Evolutionary conservation across 2,329 filamentous ascomycete genomes (phyloP).

Genomic region (Ophiostoma himal-ulmi): DNA sequence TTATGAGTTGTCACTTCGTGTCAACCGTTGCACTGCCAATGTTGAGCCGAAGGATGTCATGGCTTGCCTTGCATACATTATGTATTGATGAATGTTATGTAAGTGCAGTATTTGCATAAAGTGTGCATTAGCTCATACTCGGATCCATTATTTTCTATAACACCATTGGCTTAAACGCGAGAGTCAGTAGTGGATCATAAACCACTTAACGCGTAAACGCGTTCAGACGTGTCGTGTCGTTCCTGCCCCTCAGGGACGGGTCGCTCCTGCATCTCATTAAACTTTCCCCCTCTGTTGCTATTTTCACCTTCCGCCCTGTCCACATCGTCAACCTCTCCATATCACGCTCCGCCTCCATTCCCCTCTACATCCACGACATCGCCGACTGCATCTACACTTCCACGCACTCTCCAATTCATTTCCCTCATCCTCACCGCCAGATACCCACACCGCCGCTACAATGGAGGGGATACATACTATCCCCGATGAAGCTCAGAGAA

Average conservation of each 20-base stretch:
- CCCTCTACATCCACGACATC: background rate
- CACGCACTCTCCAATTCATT: background rate
- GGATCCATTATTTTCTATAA: background rate
- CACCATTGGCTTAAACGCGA: background rate
- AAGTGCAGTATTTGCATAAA: no score
- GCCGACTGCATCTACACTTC: background rate
- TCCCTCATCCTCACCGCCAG: background rate
- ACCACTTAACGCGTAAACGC: conserved; percentile 27
- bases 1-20: background rate
- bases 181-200: background rate
- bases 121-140: no score
- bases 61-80: no score
- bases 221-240: conserved; percentile 24
- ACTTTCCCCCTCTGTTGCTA: background rate
- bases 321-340: background rate
- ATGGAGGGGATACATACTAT: conserved; percentile 73
- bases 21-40: background rate
- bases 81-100: no score
- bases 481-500: conserved; percentile 75
- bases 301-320: conserved; percentile 9
- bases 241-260: conserved; percentile 16
- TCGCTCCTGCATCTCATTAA: conserved; percentile 4
- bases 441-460: conserved; percentile 11
- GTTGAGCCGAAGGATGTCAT: background rate
- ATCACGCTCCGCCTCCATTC: background rate